Evolutionary conservation across 2,329 filamentous ascomycete genomes (phyloP), one percentile per base, ranked within the genome.

Genomic region (Alternaria sp.): DNA sequence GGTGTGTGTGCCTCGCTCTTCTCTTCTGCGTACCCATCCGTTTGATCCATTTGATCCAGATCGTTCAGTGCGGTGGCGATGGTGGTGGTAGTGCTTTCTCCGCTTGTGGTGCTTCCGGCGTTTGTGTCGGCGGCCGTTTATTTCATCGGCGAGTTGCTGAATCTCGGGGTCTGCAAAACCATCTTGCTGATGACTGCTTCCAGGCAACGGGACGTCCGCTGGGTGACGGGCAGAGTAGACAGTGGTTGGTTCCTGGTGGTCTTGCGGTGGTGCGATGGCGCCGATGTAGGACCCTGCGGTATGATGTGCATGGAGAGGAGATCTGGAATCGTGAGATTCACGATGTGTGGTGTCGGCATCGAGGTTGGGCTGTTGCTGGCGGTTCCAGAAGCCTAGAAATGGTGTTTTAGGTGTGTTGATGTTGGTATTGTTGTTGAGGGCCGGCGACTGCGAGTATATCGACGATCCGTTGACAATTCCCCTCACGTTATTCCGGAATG

Each of bases 81-180:
- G 60, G 27, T 67, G 65, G 41, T 18, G 66, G 41, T 20, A 20
- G 20, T 73, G 71, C 55, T 61, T 78, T 73, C 69, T 77, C 50
- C 72, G 60, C 52, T 67, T 41, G 38, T 41, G 69, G 49, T 74
- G 73, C 44, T 72, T 74, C 25, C 77, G 74, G 44, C 80, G 76
- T 57, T 50, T 46, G 18, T 78, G 74, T 32, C 78, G 75, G 5
- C 80, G 78, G 12, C 64, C 64, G 41, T 82, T 78, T 49, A 81
- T 81, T 56, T 83, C 71, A 25, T 81, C 76, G 34, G 81, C 82
- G 3, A 87, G 72, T 58, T 83, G 81, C 62, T 81, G 73, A 59
- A 85, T 84, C 25, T 84, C 85, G 16, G 83, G 83, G 65, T 86
- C 83, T 4, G 81, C 76, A 12, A 81, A 80, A 18, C 78, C 70